A percentile compares a stretch with the other conserved stretches of the same genome.
Evolutionary conservation across 106 monocot genomes (phyloP).

Genomic region (Amphibolis antarctica): DNA sequence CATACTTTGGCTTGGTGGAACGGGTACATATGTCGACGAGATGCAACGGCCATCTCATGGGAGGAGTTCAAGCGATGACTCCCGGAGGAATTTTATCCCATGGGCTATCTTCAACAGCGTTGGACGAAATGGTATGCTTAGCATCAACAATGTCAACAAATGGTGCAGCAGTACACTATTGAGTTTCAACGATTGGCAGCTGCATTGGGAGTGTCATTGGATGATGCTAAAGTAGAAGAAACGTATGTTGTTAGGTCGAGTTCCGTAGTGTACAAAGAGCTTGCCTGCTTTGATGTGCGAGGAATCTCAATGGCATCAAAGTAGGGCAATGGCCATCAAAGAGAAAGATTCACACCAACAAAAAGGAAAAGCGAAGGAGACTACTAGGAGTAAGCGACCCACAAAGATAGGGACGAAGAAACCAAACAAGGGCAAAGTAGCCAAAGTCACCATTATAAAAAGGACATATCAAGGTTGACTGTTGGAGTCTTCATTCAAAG

Average conservation of each 20-base stretch:
- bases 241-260: neutral
- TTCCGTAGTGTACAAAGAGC: neutral
- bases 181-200: neutral
- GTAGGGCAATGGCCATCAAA: too few species aligned
- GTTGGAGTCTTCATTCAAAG: neutral
- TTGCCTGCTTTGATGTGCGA: too few species aligned
- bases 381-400: too few species aligned
- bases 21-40: neutral
- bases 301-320: too few species aligned
- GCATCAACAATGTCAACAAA: neutral
- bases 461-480: neutral
- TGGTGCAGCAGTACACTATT: neutral
- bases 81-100: neutral
- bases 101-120: neutral
- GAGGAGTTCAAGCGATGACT: slow-evolving; percentile 2
- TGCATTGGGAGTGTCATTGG: neutral
- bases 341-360: too few species aligned
- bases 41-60: neutral
- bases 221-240: neutral
- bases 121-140: slow-evolving; percentile 3
- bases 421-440: too few species aligned
- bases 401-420: too few species aligned
- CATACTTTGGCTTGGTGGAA: slow-evolving; percentile 8
- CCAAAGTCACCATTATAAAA: neutral
- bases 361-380: too few species aligned